phyloP scores from a whole-genome alignment of 2,329 filamentous ascomycete genomes.

The Fusarium setosum region DNA sequence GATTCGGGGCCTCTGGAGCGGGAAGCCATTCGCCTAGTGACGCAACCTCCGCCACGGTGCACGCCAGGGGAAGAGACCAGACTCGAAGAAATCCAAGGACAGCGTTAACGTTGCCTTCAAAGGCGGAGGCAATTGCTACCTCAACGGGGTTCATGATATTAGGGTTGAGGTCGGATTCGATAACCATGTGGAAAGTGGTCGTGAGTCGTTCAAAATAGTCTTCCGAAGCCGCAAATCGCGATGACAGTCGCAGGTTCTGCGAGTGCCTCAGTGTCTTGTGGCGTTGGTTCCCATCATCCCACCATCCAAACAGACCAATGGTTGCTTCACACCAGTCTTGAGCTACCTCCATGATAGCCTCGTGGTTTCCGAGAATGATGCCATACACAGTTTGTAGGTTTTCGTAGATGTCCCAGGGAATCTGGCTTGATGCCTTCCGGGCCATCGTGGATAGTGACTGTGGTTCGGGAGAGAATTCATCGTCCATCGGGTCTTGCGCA shows the following conservation, averaged over 20 bases:
- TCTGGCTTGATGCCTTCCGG: slow-evolving; percentile 83
- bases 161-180: slow-evolving; percentile 78
- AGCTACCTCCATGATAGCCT: slow-evolving; percentile 79
- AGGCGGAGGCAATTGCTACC: slow-evolving; percentile 82
- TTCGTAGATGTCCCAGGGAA: slow-evolving; percentile 92
- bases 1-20: slow-evolving; percentile 49
- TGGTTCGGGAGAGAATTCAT: slow-evolving; percentile 54
- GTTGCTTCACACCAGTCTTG: slow-evolving; percentile 95
- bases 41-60: slow-evolving; percentile 85
- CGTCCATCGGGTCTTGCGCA: slow-evolving; percentile 44
- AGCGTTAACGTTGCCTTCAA: slow-evolving; percentile 84
- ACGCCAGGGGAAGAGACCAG: slow-evolving; percentile 85
- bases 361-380: slow-evolving; percentile 79
- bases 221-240: slow-evolving; percentile 65
- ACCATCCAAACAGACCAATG: slow-evolving; percentile 87
- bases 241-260: slow-evolving; percentile 49
- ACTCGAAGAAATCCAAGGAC: slow-evolving; percentile 78
- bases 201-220: slow-evolving; percentile 81
- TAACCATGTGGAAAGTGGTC: slow-evolving; percentile 75
- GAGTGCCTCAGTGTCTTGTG: slow-evolving; percentile 54
- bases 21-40: slow-evolving; percentile 87
- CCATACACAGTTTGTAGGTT: slow-evolving; percentile 84
- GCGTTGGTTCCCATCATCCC: slow-evolving; percentile 79
- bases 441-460: slow-evolving; percentile 72
- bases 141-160: slow-evolving; percentile 82